Evolutionary conservation across 2,329 filamentous ascomycete genomes (phyloP).

Genomic region (Diaporthe capsici): DNA sequence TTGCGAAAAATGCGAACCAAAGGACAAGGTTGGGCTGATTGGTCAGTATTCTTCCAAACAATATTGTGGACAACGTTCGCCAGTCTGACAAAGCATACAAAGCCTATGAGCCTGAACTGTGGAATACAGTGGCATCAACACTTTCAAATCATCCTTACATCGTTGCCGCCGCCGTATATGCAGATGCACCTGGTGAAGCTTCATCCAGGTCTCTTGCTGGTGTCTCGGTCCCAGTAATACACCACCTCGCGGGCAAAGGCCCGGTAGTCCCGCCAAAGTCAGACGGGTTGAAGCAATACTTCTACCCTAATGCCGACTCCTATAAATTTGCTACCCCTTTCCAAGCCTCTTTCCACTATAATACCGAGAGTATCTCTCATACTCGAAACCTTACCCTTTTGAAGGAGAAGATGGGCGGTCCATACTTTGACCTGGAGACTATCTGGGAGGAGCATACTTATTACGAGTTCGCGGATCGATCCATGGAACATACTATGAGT

Average conservation of each 20-base stretch:
- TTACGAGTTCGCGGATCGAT: constrained; percentile 78
- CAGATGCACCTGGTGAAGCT: constrained; percentile 14
- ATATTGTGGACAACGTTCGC: not conserved
- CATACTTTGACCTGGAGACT: constrained; percentile 80
- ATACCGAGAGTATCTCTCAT: constrained; percentile 65
- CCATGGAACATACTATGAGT: constrained; percentile 82
- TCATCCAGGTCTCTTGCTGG: not conserved
- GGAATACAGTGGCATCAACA: constrained; percentile 28
- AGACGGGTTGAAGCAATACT: constrained; percentile 19
- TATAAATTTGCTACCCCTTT: constrained; percentile 40
- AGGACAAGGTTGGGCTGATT: constrained; percentile 38
- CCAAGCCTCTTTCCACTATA: constrained; percentile 43
- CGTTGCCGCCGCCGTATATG: constrained; percentile 39
- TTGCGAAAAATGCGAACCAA: constrained; percentile 38
- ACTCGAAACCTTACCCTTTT: constrained; percentile 76
- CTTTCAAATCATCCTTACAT: constrained; percentile 30
- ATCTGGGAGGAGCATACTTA: constrained; percentile 86
- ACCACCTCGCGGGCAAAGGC: constrained; percentile 37
- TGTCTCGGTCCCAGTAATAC: constrained; percentile 33
- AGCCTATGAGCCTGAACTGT: constrained; percentile 39
- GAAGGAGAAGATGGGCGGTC: constrained; percentile 73
- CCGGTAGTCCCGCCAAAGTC: not conserved
- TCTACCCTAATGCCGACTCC: constrained; percentile 28
- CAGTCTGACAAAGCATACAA: not conserved
- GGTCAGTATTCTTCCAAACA: constrained; percentile 20